Evolutionary conservation across 768 basidiomycete species (phyloP).

Genomic region (Mycena filopes): DNA sequence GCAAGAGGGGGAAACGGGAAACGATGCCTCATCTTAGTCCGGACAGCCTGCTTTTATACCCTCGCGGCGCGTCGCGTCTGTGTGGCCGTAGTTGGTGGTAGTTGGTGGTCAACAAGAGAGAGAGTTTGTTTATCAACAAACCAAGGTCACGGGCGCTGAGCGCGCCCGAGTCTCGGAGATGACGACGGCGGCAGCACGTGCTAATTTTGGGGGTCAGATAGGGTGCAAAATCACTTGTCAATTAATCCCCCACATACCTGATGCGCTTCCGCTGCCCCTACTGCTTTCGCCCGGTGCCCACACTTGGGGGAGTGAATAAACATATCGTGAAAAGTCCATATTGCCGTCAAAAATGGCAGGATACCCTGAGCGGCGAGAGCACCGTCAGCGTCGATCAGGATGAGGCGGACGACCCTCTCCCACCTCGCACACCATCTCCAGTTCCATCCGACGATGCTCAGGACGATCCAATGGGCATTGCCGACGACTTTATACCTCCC

Average conservation of each 20-base stretch:
- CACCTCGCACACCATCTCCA: background rate
- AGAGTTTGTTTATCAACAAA: background rate
- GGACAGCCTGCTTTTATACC: background rate
- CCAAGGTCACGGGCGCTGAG: background rate
- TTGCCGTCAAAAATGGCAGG: background rate
- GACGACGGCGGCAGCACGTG: conserved; percentile 5
- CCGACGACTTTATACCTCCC: background rate
- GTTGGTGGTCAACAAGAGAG: background rate
- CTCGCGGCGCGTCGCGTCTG: background rate
- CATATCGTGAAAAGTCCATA: background rate
- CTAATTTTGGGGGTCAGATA: background rate
- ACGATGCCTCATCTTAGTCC: background rate
- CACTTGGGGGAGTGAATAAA: background rate
- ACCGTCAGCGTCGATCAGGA: background rate
- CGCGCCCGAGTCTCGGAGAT: background rate
- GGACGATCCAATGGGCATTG: background rate
- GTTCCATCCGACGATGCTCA: background rate
- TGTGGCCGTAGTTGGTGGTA: background rate
- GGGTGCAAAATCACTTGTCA: background rate
- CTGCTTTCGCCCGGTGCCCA: background rate
- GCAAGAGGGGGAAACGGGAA: too few relatives aligned
- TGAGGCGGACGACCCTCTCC: background rate
- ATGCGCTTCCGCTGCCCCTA: background rate
- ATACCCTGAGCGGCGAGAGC: background rate
- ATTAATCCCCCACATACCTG: background rate